phyloP scores from a whole-genome alignment of 352 stramenopile species.

The Aphanomyces invadans region DNA sequence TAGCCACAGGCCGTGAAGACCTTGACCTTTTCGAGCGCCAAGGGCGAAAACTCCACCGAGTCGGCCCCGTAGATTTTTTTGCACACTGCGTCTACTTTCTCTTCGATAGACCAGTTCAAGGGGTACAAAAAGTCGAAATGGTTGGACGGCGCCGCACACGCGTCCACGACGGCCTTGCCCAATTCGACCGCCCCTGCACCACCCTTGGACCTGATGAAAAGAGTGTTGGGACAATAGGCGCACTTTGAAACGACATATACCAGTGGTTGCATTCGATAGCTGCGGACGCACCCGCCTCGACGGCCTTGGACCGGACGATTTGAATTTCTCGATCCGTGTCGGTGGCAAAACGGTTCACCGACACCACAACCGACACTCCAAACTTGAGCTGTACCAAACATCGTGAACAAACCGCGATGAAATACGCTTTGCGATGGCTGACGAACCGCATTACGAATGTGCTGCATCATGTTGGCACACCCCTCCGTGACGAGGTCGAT shows the following conservation, averaged over 20 bases:
- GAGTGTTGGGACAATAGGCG: conserved; percentile 21
- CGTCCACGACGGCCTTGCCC: conserved; percentile 85
- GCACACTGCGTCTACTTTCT: conserved; percentile 95
- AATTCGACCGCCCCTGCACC: conserved; percentile 91
- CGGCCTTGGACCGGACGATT: conserved; percentile 84
- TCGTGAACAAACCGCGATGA: neutral
- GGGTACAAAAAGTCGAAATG: conserved; percentile 96
- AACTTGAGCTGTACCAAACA: conserved; percentile 82
- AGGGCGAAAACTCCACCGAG: conserved; percentile 60
- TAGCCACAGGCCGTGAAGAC: conserved; percentile 62
- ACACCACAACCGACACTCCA: conserved; percentile 93
- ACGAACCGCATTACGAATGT: conserved; percentile 91
- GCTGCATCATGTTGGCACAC: conserved; percentile 91
- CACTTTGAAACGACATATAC: neutral
- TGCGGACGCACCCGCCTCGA: conserved; percentile 90
- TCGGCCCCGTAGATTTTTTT: conserved; percentile 89
- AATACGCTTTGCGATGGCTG: neutral
- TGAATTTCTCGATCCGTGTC: conserved; percentile 87
- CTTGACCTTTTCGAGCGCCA: conserved; percentile 59
- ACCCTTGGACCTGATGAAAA: conserved; percentile 88
- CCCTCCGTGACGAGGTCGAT: conserved; percentile 89
- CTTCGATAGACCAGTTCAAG: conserved; percentile 82
- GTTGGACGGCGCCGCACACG: conserved; percentile 59
- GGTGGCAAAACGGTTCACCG: conserved; percentile 80
- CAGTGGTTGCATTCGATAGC: conserved; percentile 53